These are phyloP conservation scores for Alloascoidea hylecoeti DNA, from an alignment of 805 yeast species.

Conservation along the genomic window DNA sequence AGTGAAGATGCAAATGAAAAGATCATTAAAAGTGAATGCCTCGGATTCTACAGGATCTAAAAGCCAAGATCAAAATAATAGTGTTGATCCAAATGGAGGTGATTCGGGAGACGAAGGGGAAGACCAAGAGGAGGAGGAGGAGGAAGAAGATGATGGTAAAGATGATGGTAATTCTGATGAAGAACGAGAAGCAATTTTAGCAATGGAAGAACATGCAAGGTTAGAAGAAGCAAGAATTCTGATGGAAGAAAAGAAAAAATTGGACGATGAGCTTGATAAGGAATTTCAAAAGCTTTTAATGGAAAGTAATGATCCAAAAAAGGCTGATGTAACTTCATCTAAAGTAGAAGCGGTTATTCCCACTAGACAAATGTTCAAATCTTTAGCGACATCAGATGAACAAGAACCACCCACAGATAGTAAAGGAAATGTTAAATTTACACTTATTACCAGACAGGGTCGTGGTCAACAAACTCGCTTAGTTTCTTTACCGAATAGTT, in stretches of 20 bases:
- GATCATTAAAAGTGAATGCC: slow-evolving; percentile 12
- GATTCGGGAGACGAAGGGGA: slow-evolving; percentile 13
- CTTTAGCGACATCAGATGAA: neutral
- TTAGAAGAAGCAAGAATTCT: slow-evolving; percentile 22
- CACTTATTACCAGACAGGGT: slow-evolving; percentile 41
- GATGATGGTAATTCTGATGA: slow-evolving; percentile 15
- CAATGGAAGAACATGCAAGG: slow-evolving; percentile 18
- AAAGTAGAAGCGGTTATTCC: slow-evolving; percentile 3
- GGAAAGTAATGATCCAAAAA: slow-evolving; percentile 32
- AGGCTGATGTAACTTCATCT: slow-evolving; percentile 5
- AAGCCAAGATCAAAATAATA: slow-evolving; percentile 10
- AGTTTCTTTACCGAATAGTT: slow-evolving; percentile 36
- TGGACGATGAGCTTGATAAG: slow-evolving; percentile 37
- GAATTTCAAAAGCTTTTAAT: slow-evolving; percentile 38
- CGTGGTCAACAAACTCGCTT: slow-evolving; percentile 28
- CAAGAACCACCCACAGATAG: slow-evolving; percentile 2
- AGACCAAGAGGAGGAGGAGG: slow-evolving; percentile 14
- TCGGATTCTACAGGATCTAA: slow-evolving; percentile 10
- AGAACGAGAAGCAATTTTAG: slow-evolving; percentile 12
- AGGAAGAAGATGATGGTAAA: slow-evolving; percentile 10
- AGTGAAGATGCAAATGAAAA: slow-evolving; percentile 22
- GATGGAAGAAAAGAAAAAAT: slow-evolving; percentile 27
- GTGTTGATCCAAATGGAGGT: slow-evolving; percentile 11
- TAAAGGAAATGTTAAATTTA: slow-evolving; percentile 25
- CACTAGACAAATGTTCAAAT: slow-evolving; percentile 3